Evolutionary conservation across 306 rosid genomes (phyloP), one percentile per base, ranked within the genome.

Genomic region (Vigna hirtella): DNA sequence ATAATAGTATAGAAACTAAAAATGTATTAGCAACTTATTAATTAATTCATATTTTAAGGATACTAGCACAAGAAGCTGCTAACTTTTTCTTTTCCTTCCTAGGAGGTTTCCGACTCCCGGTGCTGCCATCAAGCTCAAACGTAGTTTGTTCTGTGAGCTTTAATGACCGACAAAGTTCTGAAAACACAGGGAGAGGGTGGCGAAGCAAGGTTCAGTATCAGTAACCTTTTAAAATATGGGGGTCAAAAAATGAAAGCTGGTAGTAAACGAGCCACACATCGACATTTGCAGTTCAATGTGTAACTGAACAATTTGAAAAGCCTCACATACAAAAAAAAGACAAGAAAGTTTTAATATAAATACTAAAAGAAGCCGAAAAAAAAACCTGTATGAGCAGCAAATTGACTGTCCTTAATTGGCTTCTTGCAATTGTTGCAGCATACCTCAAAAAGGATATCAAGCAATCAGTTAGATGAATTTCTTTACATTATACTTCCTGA

Each of bases 371-470:
- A 47, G 71, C 61, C 73, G 3, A 4, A 30, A 26, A 75, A 77
- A 87, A 70, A 70, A 95, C 99, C 99, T 89, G 96, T 91, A 88
- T 95, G 99, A 84, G 86, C 86, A 16, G 86, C 88, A 70, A 87
- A 93, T 77, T 88, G 97, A 64, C 93, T 93, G 79, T 92, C 90
- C 90, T 85, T 90, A 82, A 95, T 79, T 73, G 97, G 93, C 86
- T 87, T 95, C 90, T 95, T 95, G 88, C 99, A 95, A 83, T 68
- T 85, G 85, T 89, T 93, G 88, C 99, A 95, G 79, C 93, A 84
- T 72, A 95, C 99, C 99, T 95, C 64, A 82, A 86, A 71, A 73
- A 67, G 71, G 70, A 88, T 78, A 81, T 72, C 45, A 83, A 84
- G 80, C 30, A 77, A 83, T 70, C 68, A 84, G 79, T 88, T 45